Evolutionary conservation across 768 basidiomycete genomes (phyloP).

Genomic region (Harrya chromipes): DNA sequence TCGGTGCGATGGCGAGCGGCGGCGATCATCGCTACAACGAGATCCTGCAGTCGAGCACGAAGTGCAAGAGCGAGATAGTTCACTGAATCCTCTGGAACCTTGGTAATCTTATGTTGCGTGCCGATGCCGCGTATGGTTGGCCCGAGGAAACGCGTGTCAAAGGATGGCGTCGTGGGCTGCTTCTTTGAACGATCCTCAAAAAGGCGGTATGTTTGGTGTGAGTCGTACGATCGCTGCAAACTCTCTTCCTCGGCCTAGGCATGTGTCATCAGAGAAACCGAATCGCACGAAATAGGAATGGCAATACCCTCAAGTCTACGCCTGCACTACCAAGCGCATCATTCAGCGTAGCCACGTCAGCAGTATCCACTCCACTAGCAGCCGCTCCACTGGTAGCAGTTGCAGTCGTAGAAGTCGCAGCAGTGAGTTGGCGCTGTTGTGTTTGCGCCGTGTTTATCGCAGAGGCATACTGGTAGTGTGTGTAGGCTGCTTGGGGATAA

Average conservation of each 20-base stretch:
- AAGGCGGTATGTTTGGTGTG: constrained; percentile 58
- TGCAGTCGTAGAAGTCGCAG: constrained; percentile 12
- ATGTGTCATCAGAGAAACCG: background rate
- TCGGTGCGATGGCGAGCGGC: constrained; percentile 69
- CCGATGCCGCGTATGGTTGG: constrained; percentile 67
- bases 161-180: constrained; percentile 65
- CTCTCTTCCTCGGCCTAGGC: constrained; percentile 84
- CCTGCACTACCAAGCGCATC: constrained; percentile 86
- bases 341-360: constrained; percentile 76
- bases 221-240: constrained; percentile 62
- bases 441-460: constrained; percentile 28
- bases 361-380: constrained; percentile 49
- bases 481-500: constrained; percentile 36
- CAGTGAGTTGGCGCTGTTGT: constrained; percentile 29
- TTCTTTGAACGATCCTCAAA: constrained; percentile 79
- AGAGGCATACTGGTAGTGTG: constrained; percentile 43
- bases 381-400: constrained; percentile 20
- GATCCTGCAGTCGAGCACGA: constrained; percentile 67
- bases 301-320: constrained; percentile 71
- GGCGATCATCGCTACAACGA: constrained; percentile 63
- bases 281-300: background rate
- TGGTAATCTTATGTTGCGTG: constrained; percentile 64
- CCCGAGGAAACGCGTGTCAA: constrained; percentile 64
- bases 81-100: constrained; percentile 66
- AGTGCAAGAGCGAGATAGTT: constrained; percentile 80